These are phyloP conservation scores for Pseudogymnoascus sp. DNA, from an alignment of 2,329 filamentous ascomycete species.

Conservation along the genomic window DNA sequence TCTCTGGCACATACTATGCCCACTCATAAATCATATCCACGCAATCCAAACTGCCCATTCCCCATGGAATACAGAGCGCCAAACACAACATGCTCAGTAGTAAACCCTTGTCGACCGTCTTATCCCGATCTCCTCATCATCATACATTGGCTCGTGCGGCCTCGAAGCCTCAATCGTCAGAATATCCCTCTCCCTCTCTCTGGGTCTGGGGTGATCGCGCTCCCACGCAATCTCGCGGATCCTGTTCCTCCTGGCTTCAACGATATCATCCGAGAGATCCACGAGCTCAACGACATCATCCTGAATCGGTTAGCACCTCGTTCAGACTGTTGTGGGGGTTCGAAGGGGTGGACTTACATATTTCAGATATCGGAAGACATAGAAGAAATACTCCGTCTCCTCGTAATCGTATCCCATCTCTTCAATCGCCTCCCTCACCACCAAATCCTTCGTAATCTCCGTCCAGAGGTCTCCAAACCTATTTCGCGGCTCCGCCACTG, in stretches of 20 bases:
- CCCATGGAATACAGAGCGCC: too few species aligned
- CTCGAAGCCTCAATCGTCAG: constrained; percentile 19
- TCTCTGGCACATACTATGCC: not conserved
- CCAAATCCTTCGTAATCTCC: constrained; percentile 89
- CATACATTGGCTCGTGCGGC: constrained; percentile 30
- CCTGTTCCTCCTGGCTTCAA: constrained; percentile 48
- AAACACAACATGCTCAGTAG: not conserved
- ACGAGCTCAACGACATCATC: constrained; percentile 82
- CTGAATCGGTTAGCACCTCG: constrained; percentile 41
- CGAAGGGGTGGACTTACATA: constrained; percentile 56
- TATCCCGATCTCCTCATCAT: constrained; percentile 43
- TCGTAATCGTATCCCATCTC: constrained; percentile 79
- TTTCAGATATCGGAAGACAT: constrained; percentile 81
- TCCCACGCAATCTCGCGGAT: constrained; percentile 51
- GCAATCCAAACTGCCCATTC: not conserved
- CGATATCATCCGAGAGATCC: constrained; percentile 74
- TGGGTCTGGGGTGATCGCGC: constrained; percentile 41
- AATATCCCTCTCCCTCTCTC: constrained; percentile 14
- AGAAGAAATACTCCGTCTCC: constrained; percentile 83
- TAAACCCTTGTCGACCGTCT: constrained; percentile 1
- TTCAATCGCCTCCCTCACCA: constrained; percentile 79
- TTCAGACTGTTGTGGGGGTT: not conserved
- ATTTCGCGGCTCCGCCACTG: constrained; percentile 24
- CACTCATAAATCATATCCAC: constrained; percentile 2
- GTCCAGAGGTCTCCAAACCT: constrained; percentile 75